These are phyloP conservation scores for Solanum chiquidenum DNA, from an alignment of 257 asterid genomes.

Conservation along the genomic window DNA sequence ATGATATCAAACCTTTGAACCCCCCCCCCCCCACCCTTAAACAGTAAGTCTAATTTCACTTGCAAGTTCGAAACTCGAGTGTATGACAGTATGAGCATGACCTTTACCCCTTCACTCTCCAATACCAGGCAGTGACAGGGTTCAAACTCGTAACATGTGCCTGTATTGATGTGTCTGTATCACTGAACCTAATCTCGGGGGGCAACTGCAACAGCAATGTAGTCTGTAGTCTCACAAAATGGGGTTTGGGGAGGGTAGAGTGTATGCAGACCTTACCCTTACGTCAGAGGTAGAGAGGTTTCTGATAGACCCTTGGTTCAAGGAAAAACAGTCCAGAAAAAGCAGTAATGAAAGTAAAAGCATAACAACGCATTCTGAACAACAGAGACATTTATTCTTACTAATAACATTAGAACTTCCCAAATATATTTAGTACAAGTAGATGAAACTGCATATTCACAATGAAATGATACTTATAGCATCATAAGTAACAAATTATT, in stretches of 20 bases:
- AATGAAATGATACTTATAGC: not conserved
- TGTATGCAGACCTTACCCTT: not conserved
- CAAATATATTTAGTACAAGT: not conserved
- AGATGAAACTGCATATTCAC: not conserved
- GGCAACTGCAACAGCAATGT: not conserved
- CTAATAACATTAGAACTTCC: not conserved
- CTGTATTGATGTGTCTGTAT: not conserved
- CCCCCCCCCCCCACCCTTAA: too few relatives aligned
- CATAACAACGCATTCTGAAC: not conserved
- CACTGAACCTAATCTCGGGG: not conserved
- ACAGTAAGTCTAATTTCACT: not conserved
- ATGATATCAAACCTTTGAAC: not conserved
- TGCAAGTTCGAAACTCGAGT: not conserved
- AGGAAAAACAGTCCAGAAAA: not conserved
- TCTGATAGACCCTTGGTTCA: not conserved
- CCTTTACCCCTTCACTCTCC: not conserved
- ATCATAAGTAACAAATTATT: not conserved
- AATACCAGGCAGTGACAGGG: not conserved
- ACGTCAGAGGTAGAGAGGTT: not conserved
- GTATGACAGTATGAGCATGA: not conserved
- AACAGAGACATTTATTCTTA: not conserved
- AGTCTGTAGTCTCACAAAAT: not conserved
- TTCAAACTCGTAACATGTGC: not conserved
- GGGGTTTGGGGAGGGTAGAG: fast-evolving
- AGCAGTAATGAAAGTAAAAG: not conserved